Evolutionary conservation across 2,329 filamentous ascomycete genomes (phyloP).

Genomic region (Arachnopeziza araneosa): DNA sequence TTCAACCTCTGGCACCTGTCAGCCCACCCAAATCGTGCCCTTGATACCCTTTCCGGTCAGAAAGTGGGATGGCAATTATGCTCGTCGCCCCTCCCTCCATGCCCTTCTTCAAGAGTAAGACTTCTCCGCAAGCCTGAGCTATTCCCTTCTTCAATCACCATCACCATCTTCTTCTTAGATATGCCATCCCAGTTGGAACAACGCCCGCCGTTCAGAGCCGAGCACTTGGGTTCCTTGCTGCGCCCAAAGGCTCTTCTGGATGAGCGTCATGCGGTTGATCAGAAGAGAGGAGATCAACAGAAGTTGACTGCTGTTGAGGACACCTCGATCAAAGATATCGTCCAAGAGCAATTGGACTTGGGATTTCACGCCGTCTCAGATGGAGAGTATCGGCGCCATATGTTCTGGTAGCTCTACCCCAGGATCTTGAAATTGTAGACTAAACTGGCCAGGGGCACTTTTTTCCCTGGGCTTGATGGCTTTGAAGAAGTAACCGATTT

Average conservation of each 20-base stretch:
- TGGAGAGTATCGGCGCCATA: conserved; percentile 45
- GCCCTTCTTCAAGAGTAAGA: too few species aligned
- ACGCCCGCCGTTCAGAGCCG: conserved; percentile 38
- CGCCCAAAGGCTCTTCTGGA: conserved; percentile 51
- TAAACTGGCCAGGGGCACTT: conserved; percentile 32
- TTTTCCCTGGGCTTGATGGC: conserved; percentile 26
- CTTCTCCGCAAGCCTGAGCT: too few species aligned
- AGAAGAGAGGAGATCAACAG: conserved; percentile 36
- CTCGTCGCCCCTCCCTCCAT: too few species aligned
- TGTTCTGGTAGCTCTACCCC: conserved; percentile 33
- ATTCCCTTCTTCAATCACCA: too few species aligned
- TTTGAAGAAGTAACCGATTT: conserved; percentile 24
- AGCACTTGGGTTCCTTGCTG: conserved; percentile 56
- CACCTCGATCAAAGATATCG: conserved; percentile 51
- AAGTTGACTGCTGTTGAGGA: conserved; percentile 49
- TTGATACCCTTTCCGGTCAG: too few species aligned
- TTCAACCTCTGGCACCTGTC: neutral
- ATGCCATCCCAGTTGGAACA: conserved; percentile 34
- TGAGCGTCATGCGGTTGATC: conserved; percentile 47
- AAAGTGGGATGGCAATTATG: too few species aligned
- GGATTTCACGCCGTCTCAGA: conserved; percentile 53
- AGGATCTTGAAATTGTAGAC: conserved; percentile 36
- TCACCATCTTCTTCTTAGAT: conserved; percentile 23
- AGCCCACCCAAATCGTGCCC: neutral
- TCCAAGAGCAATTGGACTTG: conserved; percentile 38